Evolutionary conservation across 768 basidiomycete genomes (phyloP), one percentile per base, ranked within the genome.

Genomic region (Agaricus subrufescens): DNA sequence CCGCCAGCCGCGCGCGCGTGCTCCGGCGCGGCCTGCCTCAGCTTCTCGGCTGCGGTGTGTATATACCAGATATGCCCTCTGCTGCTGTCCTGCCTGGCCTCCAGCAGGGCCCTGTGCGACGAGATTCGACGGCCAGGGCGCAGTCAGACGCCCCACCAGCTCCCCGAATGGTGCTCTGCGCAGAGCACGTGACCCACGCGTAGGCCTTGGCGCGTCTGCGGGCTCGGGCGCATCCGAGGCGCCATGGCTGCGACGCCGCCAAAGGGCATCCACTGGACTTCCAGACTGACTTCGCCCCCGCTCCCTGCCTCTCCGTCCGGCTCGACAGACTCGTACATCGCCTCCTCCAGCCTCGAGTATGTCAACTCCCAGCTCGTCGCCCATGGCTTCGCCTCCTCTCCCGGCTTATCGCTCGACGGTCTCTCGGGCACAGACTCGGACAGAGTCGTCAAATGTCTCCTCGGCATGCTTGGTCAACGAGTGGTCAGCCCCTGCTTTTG

Each of bases 331-430:
- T 78, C 77, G 0, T 79, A 77, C 0, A 67, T 75, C 29, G 81
- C 80, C 25, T 73, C 82, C 6, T 87, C 87, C 3, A 87, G 80
- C 56, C 67, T 91, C 26, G 85, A 91, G 56, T 92, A 89, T 65
- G 77, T 93, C 65, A 94, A 92, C 65, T 74, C 86, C 19, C 92
- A 94, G 61, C 80, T 94, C 5, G 70, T 90, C 47, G 86, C 91
- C 2, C 91, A 94, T 71, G 92, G 92, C 7, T 94, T 89, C 61
- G 70, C 79, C 1, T 64, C 80, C 9, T 64, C 77, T 1, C 83
- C 85, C 0, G 91, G 91, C 0, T 69, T 94, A 19, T 82, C 75
- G 11, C 72, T 94, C 38, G 87, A 89, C 0, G 86, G 87, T 0
- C 69, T 87, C 11, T 75, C 81, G 0, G 76, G 75, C 47, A 66